Evolutionary conservation across 805 yeast species (phyloP), one percentile per base, ranked within the genome.

Genomic region (Kuraishia hungarica): DNA sequence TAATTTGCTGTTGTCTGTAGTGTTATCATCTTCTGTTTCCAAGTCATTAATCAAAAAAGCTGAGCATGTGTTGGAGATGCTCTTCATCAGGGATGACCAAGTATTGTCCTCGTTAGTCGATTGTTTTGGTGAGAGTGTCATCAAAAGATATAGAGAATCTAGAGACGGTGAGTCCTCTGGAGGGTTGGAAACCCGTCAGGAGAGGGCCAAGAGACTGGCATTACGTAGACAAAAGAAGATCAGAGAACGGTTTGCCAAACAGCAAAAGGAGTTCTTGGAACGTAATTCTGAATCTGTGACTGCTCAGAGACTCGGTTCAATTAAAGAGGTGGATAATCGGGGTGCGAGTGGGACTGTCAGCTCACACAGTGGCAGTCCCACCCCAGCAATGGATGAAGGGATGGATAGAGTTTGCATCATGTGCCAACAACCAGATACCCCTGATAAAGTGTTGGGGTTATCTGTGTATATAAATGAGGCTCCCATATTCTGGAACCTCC

Each of bases 141-240:
- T 86, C 13, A 71, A 73, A 11, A 66, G 72, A 1, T 86, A 77
- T 65, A 79, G 78, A 61, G 70, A 73, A 48, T 74, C 79, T 15
- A 79, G 78, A 57, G 70, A 70, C 56, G 71, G 75, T 21, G 69
- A 64, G 47, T 73, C 72, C n/a, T 63, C 64, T 2, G 65, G 64
- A 2, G 54, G 56, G 7, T 63, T 72, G 47, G 89, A 84, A 64
- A 77, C 83, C 7, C 84, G 81, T 56, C 62, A 73, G 39, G 89
- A 83, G 47, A 76, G 78, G 51, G 76, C 74, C 56, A 82, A 76
- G 64, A 69, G 84, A 57, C 54, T 79, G n/a, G 88, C 89, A 2
- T 76, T 81, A 56, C 78, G 79, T 58, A 75, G 89, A 54, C 87
- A 82, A 62, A 79, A 78, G 49, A 84, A 78, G 60, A 75, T 87